Evolutionary conservation across 257 asterid genomes (phyloP), one percentile per base, ranked within the genome.

Genomic region (Thymus mandschuricus): DNA sequence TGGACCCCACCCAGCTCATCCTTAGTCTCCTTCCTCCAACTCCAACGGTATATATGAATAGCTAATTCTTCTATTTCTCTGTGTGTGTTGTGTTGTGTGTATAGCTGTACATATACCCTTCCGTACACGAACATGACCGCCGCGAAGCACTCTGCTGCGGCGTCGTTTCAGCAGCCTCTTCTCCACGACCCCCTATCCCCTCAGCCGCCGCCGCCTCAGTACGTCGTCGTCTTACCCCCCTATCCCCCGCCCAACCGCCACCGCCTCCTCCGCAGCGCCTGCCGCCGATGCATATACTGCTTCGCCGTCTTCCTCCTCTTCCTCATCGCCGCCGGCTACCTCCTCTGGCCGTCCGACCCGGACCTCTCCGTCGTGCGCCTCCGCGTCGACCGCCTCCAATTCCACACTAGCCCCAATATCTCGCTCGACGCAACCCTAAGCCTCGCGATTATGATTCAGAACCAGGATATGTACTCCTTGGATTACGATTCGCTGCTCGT

Each of bases 321-420:
- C 84, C 80, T 87, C 75, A 73, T 75, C 60, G 84, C 87, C 61
- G 84, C 87, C 70, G 69, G 70, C 13, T 88, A 84, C 78, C 65
- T 95, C 67, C 73, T 95, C 70, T 95, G 88, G 91, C 99, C 99
- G 0, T 87, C 96, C 67, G 83, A 88, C 54, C 99, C 99, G 2
- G 65, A 82, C 0, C 72, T 95, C 75, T 82, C 95, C 68, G 51
- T 92, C 60, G 88, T 82, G n/a, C 91, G 92, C 60, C 73, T 92
- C 70, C 83, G 60, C 55, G 91, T 95, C 75, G 82, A 83, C 28
- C 78, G 78, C 83, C 79, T 95, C 70, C 79, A 69, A 31, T 44
- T 92, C 79, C 87, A 83, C 72, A 52, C 82, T 0, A 60, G 71
- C 71, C 97, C 99, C 11, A 33, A 58, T 50, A 31, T 80, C 41